Evolutionary conservation across 768 basidiomycete species (phyloP), one percentile per base, ranked within the genome.

Genomic region (Crucibulum laeve): DNA sequence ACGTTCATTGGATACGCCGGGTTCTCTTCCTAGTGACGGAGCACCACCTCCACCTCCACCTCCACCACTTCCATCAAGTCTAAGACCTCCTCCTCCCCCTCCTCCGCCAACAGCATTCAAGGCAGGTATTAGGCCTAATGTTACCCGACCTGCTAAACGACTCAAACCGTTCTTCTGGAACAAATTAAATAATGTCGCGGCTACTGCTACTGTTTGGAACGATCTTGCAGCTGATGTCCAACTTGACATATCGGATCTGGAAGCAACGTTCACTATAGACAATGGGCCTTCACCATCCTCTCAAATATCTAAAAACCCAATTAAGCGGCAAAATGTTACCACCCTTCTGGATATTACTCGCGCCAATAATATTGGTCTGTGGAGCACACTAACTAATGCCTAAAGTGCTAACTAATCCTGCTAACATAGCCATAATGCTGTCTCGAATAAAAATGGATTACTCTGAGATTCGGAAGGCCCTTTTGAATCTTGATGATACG

Each of bases 111-210:
- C 65, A 13, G 60, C 64, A 6, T 67, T 65, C 47, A 61, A 57
- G 43, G 56, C 58, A 23, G 58, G 53, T 25, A 51, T 47, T 28
- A 67, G 59, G 40, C 47, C 54, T 18, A 73, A 66, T 48, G 48
- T 57, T 5, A 51, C 55, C 19, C 70, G 68, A 10, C 80, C 82
- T n/a, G 53, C 60, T 2, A 82, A 80, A 53, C 74, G 76, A 37
- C 59, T 90, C 40, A 85, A 87, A 60, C 88, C 93, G 2, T 92
- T 96, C 68, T 91, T 91, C 60, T 95, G 93, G 92, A 85, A 81
- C 50, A 94, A 95, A 53, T 48, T 93, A 4, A 64, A 72, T n/a
- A 58, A 57, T 10, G 51, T 68, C 5, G 56, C 64, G 4, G 51
- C 74, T 3, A 48, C 52, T 2, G 38, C 46, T 19, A 87, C 87